A percentile compares a stretch with the other conserved stretches of the same genome.
phyloP scores from a whole-genome alignment of 2,329 filamentous ascomycete species.

The Colletotrichum tamarilloi region DNA sequence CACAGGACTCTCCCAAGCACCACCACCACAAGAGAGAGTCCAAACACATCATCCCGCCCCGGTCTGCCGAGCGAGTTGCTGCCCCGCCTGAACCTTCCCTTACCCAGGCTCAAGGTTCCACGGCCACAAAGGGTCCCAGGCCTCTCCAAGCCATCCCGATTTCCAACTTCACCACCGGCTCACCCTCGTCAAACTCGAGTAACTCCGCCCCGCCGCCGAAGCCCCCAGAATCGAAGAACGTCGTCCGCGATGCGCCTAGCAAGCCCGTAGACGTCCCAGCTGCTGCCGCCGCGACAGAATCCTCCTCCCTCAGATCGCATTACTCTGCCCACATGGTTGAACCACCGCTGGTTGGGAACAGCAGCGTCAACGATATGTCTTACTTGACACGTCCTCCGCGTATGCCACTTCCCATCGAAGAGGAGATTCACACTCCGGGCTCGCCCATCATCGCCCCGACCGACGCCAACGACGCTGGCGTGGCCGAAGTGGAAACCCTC shows the following conservation, averaged over 20 bases:
- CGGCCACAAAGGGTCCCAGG: slow-evolving; percentile 57
- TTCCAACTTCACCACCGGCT: slow-evolving; percentile 60
- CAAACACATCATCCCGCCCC: slow-evolving; percentile 66
- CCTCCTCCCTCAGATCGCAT: slow-evolving; percentile 50
- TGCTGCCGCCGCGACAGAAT: slow-evolving; percentile 47
- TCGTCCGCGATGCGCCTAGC: slow-evolving; percentile 51
- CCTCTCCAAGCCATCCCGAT: slow-evolving; percentile 61
- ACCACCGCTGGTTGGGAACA: slow-evolving; percentile 59
- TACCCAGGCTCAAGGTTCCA: slow-evolving; percentile 69
- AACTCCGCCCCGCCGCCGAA: slow-evolving; percentile 34
- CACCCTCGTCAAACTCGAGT: slow-evolving; percentile 44
- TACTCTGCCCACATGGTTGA: slow-evolving; percentile 52
- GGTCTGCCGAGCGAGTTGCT: slow-evolving; percentile 65
- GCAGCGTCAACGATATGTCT: slow-evolving; percentile 71
- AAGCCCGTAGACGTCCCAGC: slow-evolving; percentile 70
- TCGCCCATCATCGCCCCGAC: slow-evolving; percentile 86
- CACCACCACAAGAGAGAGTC: slow-evolving; percentile 52
- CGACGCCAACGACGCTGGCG: slow-evolving; percentile 67
- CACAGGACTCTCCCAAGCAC: slow-evolving; percentile 41
- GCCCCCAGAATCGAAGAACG: slow-evolving; percentile 41
- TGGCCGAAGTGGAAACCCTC: slow-evolving; percentile 65
- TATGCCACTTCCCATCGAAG: slow-evolving; percentile 91
- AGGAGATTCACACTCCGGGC: slow-evolving; percentile 88
- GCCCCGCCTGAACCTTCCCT: slow-evolving; percentile 72
- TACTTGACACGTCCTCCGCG: slow-evolving; percentile 82